phyloP scores from a whole-genome alignment of 208 protist genomes.

The Leptomonas seymouri region DNA sequence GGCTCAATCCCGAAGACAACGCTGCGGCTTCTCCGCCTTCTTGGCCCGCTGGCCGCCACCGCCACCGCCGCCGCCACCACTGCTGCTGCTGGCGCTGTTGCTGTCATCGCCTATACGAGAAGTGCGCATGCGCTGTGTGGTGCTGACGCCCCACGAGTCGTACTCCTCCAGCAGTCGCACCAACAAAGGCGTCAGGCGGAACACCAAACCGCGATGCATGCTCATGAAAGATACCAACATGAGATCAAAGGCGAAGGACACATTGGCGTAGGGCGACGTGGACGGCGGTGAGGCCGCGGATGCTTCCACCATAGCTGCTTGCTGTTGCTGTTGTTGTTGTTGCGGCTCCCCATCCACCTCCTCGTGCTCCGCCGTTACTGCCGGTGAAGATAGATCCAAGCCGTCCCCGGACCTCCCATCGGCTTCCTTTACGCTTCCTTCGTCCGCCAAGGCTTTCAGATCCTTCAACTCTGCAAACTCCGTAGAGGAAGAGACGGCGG shows the following conservation, averaged over 20 bases:
- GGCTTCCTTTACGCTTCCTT: too few relatives aligned
- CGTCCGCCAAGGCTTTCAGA: neutral
- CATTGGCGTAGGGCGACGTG: constrained; percentile 19
- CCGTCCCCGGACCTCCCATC: too few relatives aligned
- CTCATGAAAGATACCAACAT: constrained; percentile 75
- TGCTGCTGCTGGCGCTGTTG: neutral
- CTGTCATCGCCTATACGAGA: constrained; percentile 28
- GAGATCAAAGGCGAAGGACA: constrained; percentile 91
- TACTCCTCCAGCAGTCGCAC: constrained; percentile 86
- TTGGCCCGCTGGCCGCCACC: neutral
- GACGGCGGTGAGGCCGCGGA: neutral
- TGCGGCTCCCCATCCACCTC: too few relatives aligned
- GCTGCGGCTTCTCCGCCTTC: neutral
- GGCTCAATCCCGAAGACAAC: neutral
- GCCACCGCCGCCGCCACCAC: neutral
- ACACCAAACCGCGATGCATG: constrained; percentile 40
- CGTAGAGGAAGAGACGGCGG: neutral
- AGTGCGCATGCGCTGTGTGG: constrained; percentile 60
- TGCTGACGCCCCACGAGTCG: constrained; percentile 79
- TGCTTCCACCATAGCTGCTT: too few relatives aligned
- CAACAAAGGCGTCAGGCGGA: constrained; percentile 55
- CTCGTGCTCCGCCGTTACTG: too few relatives aligned
- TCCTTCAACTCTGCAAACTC: neutral
- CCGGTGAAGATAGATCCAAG: too few relatives aligned
- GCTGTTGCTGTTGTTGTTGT: too few relatives aligned